Percentiles rank a stretch among this genome's conserved stretches.
Conservation (phyloP, 352 stramenopile species). For the Globisporangium heterothallicum region DNA sequence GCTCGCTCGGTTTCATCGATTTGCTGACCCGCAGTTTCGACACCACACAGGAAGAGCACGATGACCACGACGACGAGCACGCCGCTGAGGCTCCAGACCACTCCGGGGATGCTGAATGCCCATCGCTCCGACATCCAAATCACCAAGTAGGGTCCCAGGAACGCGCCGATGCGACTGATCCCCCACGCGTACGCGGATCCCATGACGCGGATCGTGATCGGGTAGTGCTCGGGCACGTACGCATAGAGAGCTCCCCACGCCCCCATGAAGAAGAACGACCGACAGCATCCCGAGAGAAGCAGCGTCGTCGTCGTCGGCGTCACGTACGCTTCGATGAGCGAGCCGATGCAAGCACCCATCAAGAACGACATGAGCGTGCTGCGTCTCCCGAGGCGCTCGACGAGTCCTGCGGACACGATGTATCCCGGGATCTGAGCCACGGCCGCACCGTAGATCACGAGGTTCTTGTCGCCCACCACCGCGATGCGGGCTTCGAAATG, state of each 20-base stretch:
- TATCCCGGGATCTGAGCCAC: slow-evolving; percentile 12
- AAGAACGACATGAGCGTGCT: slow-evolving; percentile 13
- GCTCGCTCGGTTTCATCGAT: slow-evolving; percentile 9
- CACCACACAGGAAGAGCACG: slow-evolving; percentile 14
- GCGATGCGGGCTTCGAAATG: background rate
- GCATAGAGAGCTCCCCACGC: slow-evolving; percentile 15
- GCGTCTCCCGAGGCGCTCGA: slow-evolving; percentile 2
- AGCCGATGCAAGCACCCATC: slow-evolving; percentile 14
- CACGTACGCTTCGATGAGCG: slow-evolving; percentile 15
- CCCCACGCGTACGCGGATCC: slow-evolving; percentile 13
- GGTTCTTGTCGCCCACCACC: background rate
- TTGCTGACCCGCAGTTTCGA: slow-evolving; percentile 13
- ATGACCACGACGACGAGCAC: slow-evolving; percentile 4
- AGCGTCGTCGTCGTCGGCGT: slow-evolving; percentile 8
- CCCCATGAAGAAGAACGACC: slow-evolving; percentile 12
- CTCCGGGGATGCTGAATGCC: background rate
- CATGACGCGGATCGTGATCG: slow-evolving; percentile 18
- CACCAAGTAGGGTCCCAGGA: slow-evolving; percentile 18
- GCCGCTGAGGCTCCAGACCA: slow-evolving; percentile 2
- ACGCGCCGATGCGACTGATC: slow-evolving; percentile 19
- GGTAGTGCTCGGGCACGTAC: slow-evolving; percentile 29
- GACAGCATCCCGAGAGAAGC: slow-evolving; percentile 12
- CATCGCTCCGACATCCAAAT: slow-evolving; percentile 9
- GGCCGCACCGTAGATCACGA: slow-evolving; percentile 15
- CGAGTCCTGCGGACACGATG: background rate